phyloP scores from a whole-genome alignment of 164 flowering plant genomes.

The Tetracentron sinense region DNA sequence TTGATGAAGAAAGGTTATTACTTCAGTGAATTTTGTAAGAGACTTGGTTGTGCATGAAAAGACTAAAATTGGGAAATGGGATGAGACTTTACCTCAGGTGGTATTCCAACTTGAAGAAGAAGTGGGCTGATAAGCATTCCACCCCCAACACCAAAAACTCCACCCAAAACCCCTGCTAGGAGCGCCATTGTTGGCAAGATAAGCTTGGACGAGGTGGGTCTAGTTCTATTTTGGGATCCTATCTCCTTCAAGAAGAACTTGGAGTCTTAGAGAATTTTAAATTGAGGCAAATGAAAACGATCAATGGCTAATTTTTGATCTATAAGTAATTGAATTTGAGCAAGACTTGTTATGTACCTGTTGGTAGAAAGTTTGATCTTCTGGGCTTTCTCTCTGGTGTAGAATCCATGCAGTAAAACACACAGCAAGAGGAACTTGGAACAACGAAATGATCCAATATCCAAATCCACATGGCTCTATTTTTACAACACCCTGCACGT shows the following conservation, averaged over 20 bases:
- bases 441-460: too few species aligned
- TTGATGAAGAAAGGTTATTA: too few species aligned
- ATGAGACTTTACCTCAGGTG: conserved; percentile 61
- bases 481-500: conserved; percentile 40
- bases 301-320: not conserved
- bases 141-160: conserved; percentile 73
- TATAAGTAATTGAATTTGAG: too few species aligned
- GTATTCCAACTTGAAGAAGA: conserved; percentile 64
- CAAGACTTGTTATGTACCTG: conserved; percentile 13
- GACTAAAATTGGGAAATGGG: not conserved
- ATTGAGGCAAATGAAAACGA: not conserved
- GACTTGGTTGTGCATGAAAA: not conserved
- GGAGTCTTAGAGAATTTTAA: not conserved
- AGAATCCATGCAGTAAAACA: too few species aligned
- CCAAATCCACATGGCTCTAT: conserved; percentile 33
- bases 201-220: conserved; percentile 22
- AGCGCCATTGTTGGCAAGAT: conserved; percentile 59
- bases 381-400: not conserved
- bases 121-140: conserved; percentile 81
- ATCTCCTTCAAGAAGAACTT: conserved; percentile 23
- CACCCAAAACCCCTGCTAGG: conserved; percentile 61
- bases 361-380: conserved; percentile 1
- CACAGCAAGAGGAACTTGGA: too few species aligned
- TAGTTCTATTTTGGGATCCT: conserved; percentile 5
- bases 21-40: too few species aligned